Conservation (phyloP, 441 rosid species). For the Brassica hybrid region DNA sequence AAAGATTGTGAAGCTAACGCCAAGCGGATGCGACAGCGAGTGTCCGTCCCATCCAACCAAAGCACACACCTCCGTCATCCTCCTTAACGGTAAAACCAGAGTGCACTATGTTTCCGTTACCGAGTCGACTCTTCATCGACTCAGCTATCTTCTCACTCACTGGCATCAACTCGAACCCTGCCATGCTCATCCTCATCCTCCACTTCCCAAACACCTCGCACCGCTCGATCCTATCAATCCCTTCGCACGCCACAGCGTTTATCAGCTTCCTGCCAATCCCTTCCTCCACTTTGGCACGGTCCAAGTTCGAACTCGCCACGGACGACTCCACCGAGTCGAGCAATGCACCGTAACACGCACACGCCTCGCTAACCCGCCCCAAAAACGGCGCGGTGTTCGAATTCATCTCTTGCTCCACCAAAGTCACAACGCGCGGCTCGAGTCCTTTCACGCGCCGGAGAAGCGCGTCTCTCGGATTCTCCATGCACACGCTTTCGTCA, state of each 20-base stretch:
- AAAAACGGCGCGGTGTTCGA: constrained; percentile 82
- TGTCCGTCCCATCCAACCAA: constrained; percentile 88
- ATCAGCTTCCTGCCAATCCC: constrained; percentile 66
- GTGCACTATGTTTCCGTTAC: constrained; percentile 50
- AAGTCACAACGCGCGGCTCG: constrained; percentile 72
- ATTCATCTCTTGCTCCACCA: constrained; percentile 88
- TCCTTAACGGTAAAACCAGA: constrained; percentile 79
- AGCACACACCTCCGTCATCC: constrained; percentile 76
- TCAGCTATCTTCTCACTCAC: constrained; percentile 62
- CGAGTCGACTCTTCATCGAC: constrained; percentile 57
- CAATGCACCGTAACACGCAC: constrained; percentile 71
- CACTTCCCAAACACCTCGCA: constrained; percentile 98
- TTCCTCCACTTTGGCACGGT: constrained; percentile 62
- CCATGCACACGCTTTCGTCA: constrained; percentile 84
- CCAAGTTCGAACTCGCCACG: constrained; percentile 44
- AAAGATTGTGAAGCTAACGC: constrained; percentile 60
- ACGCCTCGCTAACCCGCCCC: constrained; percentile 63
- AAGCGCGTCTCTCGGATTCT: constrained; percentile 86
- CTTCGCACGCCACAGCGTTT: constrained; percentile 89
- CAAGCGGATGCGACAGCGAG: constrained; percentile 98
- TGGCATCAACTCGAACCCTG: constrained; percentile 76
- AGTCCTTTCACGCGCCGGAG: constrained; percentile 81
- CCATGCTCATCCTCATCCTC: constrained; percentile 95
- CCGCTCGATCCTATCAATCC: constrained; percentile 81
- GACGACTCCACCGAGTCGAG: constrained; percentile 78